phyloP scores from a whole-genome alignment of 306 rosid genomes.

The Hippophae gyantsensis region DNA sequence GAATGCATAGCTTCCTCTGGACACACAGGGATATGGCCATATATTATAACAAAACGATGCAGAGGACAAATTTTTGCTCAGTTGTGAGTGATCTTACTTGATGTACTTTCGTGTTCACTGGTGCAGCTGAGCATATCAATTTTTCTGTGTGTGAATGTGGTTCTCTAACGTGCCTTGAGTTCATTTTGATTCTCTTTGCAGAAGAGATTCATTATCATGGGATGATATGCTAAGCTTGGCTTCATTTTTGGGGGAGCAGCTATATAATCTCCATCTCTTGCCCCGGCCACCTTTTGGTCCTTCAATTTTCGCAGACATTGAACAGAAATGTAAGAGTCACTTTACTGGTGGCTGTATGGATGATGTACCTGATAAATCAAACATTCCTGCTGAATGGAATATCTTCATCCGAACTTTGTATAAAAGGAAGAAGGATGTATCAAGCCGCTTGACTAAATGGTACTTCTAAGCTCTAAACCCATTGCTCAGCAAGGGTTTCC shows the following conservation, averaged over 20 bases:
- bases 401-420: constrained; percentile 46
- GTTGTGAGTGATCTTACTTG: constrained; percentile 44
- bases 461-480: constrained; percentile 15
- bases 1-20: constrained; percentile 24
- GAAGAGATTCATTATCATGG: constrained; percentile 57
- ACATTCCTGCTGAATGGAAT: constrained; percentile 54
- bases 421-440: constrained; percentile 55
- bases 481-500: too few relatives aligned
- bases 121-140: constrained; percentile 8
- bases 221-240: constrained; percentile 63
- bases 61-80: constrained; percentile 75
- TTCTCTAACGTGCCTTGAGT: constrained; percentile 15
- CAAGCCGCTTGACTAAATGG: constrained; percentile 67
- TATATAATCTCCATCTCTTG: constrained; percentile 74
- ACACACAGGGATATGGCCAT: constrained; percentile 68
- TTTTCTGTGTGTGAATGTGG: constrained; percentile 12
- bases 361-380: constrained; percentile 36
- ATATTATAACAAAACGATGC: constrained; percentile 64
- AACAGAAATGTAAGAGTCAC: constrained; percentile 21
- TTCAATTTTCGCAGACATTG: constrained; percentile 31
- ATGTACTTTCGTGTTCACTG: constrained; percentile 8
- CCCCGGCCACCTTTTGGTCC: constrained; percentile 48
- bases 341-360: constrained; percentile 23
- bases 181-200: constrained; percentile 31
- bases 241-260: constrained; percentile 79